Conservation (phyloP, 257 asterid species). For the Agastache rugosa region DNA sequence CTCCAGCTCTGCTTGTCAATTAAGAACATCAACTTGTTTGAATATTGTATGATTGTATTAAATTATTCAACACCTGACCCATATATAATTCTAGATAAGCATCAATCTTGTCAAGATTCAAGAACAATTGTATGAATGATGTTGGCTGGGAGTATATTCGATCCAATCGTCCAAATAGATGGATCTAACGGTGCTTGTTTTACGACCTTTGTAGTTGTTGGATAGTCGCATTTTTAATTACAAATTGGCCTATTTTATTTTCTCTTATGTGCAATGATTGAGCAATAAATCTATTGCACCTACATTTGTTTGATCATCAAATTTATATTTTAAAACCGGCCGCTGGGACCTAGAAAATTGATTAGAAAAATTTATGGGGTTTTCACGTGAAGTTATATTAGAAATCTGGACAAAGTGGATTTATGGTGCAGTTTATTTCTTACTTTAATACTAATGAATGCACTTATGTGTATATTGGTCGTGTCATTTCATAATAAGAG, state of each 20-base stretch:
- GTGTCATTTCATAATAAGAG: background rate
- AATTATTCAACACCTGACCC: conserved; percentile 22
- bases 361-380: background rate
- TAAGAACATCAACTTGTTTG: background rate
- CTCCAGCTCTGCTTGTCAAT: background rate
- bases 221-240: conserved; percentile 35
- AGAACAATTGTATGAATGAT: conserved; percentile 12
- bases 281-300: conserved; percentile 16
- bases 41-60: background rate
- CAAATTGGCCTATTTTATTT: conserved; percentile 8
- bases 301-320: conserved; percentile 2
- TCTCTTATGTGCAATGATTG: conserved; percentile 35
- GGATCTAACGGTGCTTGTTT: conserved; percentile 41
- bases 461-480: background rate
- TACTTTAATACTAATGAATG: background rate
- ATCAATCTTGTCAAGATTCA: conserved; percentile 2
- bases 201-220: conserved; percentile 45
- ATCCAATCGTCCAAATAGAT: conserved; percentile 30
- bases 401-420: conserved; percentile 26
- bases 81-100: conserved; percentile 33
- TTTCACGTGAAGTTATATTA: background rate
- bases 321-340: background rate
- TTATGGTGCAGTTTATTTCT: background rate
- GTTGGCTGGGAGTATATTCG: conserved; percentile 10
- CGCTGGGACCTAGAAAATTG: conserved; percentile 15